These are phyloP conservation scores for Penicillium sp. DNA, from an alignment of 2,329 filamentous ascomycete genomes.

Conservation along the genomic window DNA sequence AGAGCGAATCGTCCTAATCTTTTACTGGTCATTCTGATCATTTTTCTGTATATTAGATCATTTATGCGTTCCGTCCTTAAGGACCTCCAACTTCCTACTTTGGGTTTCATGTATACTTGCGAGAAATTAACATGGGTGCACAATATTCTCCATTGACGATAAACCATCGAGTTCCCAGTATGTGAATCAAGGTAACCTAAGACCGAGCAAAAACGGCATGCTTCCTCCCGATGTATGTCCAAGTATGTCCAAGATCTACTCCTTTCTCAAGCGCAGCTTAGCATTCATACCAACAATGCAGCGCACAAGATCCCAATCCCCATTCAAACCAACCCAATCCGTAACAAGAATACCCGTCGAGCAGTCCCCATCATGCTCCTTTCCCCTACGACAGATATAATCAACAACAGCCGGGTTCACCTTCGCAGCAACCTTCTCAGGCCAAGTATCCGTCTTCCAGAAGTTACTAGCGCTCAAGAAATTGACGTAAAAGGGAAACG, in stretches of 20 bases:
- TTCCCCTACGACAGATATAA: slow-evolving; percentile 55
- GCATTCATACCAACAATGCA: slow-evolving; percentile 91
- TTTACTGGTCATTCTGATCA: slow-evolving; percentile 14
- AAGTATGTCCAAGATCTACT: slow-evolving; percentile 5
- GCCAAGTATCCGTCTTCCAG: slow-evolving; percentile 89
- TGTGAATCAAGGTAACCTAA: not conserved
- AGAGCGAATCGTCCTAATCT: slow-evolving; percentile 33
- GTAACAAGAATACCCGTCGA: slow-evolving; percentile 84
- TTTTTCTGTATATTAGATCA: slow-evolving; percentile 38
- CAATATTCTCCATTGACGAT: not conserved
- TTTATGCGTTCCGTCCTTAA: slow-evolving; percentile 24
- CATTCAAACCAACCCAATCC: slow-evolving; percentile 84
- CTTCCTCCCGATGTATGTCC: not conserved
- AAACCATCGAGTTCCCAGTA: not conserved
- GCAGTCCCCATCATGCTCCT: slow-evolving; percentile 60
- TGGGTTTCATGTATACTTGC: slow-evolving; percentile 24
- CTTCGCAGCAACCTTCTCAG: slow-evolving; percentile 81
- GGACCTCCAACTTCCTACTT: slow-evolving; percentile 15
- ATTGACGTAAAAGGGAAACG: slow-evolving; percentile 75
- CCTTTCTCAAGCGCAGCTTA: slow-evolving; percentile 45
- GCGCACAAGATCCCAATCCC: slow-evolving; percentile 85
- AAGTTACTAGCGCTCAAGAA: slow-evolving; percentile 91
- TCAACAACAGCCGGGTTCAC: slow-evolving; percentile 72
- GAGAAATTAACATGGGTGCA: slow-evolving; percentile 14
- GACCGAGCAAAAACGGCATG: not conserved